phyloP scores from a whole-genome alignment of 352 stramenopile species.

The Phytopythium oedochilum region DNA sequence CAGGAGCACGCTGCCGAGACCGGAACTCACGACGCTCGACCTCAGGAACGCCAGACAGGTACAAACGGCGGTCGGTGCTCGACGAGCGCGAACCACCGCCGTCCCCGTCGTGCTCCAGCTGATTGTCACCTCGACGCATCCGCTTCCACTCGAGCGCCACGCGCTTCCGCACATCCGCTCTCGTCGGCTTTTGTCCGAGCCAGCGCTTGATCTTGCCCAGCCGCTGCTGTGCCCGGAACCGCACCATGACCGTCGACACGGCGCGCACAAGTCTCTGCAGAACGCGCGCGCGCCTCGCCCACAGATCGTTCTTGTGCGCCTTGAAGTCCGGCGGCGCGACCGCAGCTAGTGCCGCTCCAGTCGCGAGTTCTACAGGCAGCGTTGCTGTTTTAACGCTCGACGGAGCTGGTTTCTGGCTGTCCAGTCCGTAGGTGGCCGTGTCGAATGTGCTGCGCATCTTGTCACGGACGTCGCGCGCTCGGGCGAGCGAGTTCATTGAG shows the following conservation, averaged over 20 bases:
- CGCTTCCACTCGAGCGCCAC: constrained; percentile 52
- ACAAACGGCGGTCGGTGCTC: background rate
- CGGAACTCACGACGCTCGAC: constrained; percentile 20
- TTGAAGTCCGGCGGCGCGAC: constrained; percentile 68
- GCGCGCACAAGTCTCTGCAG: constrained; percentile 62
- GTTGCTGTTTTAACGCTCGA: constrained; percentile 19
- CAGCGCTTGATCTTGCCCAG: constrained; percentile 51
- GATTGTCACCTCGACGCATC: constrained; percentile 4
- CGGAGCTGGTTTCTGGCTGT: background rate
- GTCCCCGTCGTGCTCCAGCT: background rate
- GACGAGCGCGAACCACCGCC: background rate
- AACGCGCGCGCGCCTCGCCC: constrained; percentile 59
- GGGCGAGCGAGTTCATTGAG: constrained; percentile 21
- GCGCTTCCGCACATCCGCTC: constrained; percentile 49
- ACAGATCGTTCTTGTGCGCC: constrained; percentile 86
- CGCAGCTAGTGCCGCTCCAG: background rate
- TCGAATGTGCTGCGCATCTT: constrained; percentile 32
- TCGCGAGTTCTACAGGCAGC: constrained; percentile 40
- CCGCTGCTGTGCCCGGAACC: constrained; percentile 48
- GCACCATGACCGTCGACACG: constrained; percentile 73
- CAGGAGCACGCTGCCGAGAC: background rate
- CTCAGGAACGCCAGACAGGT: constrained; percentile 53
- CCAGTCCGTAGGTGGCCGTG: constrained; percentile 20
- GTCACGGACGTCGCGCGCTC: constrained; percentile 32
- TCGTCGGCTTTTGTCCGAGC: constrained; percentile 39